These are phyloP conservation scores for Bruguiera sexangula DNA, from an alignment of 345 rosid genomes.

Conservation along the genomic window DNA sequence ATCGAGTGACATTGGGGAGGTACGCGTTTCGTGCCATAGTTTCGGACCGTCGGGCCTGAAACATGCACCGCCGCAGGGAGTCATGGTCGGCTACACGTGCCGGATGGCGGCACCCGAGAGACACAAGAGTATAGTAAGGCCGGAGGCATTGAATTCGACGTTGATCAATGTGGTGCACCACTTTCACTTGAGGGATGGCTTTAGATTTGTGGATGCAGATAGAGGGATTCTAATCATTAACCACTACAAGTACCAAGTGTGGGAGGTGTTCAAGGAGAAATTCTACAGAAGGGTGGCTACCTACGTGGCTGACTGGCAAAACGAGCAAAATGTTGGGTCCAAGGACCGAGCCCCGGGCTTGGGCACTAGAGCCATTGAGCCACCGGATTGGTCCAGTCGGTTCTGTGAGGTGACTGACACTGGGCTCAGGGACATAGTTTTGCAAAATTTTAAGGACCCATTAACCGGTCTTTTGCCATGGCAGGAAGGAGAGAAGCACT, in stretches of 20 bases:
- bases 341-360: slow-evolving; percentile 84
- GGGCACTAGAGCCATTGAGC: slow-evolving; percentile 77
- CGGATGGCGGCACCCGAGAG: slow-evolving; percentile 58
- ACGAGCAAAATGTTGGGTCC: slow-evolving; percentile 64
- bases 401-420: slow-evolving; percentile 77
- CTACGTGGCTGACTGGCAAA: slow-evolving; percentile 85
- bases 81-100: slow-evolving; percentile 67
- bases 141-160: slow-evolving; percentile 69
- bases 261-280: slow-evolving; percentile 93
- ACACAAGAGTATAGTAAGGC: slow-evolving; percentile 79
- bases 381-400: slow-evolving; percentile 63
- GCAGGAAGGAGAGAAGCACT: slow-evolving; percentile 28
- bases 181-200: slow-evolving; percentile 58
- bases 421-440: slow-evolving; percentile 56
- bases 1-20: slow-evolving; percentile 35
- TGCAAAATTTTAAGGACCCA: slow-evolving; percentile 35
- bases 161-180: slow-evolving; percentile 82
- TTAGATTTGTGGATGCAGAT: slow-evolving; percentile 41
- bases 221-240: slow-evolving; percentile 54
- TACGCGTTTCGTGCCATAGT: slow-evolving; percentile 58
- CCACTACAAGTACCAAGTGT: slow-evolving; percentile 82
- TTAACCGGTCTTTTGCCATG: slow-evolving; percentile 47
- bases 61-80: slow-evolving; percentile 44
- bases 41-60: slow-evolving; percentile 76
- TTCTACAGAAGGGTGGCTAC: slow-evolving; percentile 84